phyloP scores from a whole-genome alignment of 1,284 basidiomycete species.

The Ustilago nuda region DNA sequence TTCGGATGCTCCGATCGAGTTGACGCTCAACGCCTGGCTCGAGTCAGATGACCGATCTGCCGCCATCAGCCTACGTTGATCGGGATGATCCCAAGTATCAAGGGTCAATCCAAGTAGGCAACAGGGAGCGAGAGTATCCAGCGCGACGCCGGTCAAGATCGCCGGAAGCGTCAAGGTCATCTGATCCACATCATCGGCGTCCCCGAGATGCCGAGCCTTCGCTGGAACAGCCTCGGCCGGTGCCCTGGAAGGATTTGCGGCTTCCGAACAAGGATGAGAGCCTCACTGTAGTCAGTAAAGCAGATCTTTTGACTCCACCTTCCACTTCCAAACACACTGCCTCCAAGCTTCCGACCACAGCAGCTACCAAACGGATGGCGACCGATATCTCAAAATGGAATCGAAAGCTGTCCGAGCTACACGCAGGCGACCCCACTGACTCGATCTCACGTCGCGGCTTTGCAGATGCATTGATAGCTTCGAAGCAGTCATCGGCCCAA shows the following conservation, averaged over 20 bases:
- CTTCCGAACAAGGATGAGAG: constrained; percentile 1
- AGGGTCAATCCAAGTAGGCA: neutral
- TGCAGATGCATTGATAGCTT: too few relatives aligned
- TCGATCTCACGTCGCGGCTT: neutral
- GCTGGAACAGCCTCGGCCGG: neutral
- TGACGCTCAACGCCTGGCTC: neutral
- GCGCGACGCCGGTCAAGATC: constrained; percentile 25
- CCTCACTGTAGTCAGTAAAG: neutral
- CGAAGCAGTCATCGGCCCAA: neutral
- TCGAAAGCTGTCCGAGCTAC: constrained; percentile 44
- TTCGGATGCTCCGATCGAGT: constrained; percentile 3
- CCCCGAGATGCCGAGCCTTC: neutral
- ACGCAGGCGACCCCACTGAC: constrained; percentile 3
- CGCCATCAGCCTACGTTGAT: constrained; percentile 17
- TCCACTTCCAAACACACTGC: constrained; percentile 1
- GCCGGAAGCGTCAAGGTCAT: neutral
- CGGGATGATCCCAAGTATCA: constrained; percentile 18
- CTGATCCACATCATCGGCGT: neutral
- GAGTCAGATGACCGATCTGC: constrained; percentile 12
- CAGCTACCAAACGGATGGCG: constrained; percentile 32
- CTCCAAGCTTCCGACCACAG: constrained; percentile 5
- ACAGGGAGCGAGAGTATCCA: neutral
- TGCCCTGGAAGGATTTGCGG: constrained; percentile 24
- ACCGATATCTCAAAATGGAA: constrained; percentile 46
- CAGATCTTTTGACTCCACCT: neutral